Base-by-base conservation (phyloP, 306 rosid species). In the Spatholobus suberectus region DNA sequence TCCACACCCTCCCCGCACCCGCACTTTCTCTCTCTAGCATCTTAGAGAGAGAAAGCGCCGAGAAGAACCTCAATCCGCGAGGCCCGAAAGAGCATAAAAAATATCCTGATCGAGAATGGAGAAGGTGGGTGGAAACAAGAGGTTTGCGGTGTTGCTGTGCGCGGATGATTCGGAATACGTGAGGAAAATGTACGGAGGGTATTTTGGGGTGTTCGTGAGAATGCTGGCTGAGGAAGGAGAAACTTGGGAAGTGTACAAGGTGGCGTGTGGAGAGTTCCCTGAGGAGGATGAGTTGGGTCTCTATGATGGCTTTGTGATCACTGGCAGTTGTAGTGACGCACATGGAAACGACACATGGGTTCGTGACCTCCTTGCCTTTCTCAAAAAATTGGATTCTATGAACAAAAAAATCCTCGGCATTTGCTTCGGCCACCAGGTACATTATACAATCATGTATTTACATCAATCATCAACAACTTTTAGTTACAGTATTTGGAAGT, bases 351-450 rank as follows among this genome's bases (percentile, higher is more conserved):
- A 95, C 18, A 61, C 80, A 10, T 95, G 99, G 99, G 86, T 95
- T 77, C 81, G 59, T 47, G 78, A 86, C 18, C 96, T 95, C 0
- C 13, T 95, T 21, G 0, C n/a, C 11, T 68, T 95, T 67, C 74
- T 95, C 13, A 82, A 78, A 43, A 93, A 75, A 68, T 17, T 95
- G 49, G 85, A 93, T 41, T 82, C 88, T 9, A 68, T 90, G 85
- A 88, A 89, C 80, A 95, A 90, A 12, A 95, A 88, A 6, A 81
- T 92, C 13, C 91, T 95, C 18, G 99, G 99, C 44, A 84, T 95
- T 89, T 95, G 99, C 89, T 93, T 95, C 40, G 97, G 97, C 34
- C 97, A 93, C 70, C 97, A 93, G 97, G 97, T 92, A 2, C 32
- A 29, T 29, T 29, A 29, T 29, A 1, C 32, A 29, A 29, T 29